Base-by-base conservation (phyloP, 257 asterid genomes). In the Eustoma russellianum region DNA sequence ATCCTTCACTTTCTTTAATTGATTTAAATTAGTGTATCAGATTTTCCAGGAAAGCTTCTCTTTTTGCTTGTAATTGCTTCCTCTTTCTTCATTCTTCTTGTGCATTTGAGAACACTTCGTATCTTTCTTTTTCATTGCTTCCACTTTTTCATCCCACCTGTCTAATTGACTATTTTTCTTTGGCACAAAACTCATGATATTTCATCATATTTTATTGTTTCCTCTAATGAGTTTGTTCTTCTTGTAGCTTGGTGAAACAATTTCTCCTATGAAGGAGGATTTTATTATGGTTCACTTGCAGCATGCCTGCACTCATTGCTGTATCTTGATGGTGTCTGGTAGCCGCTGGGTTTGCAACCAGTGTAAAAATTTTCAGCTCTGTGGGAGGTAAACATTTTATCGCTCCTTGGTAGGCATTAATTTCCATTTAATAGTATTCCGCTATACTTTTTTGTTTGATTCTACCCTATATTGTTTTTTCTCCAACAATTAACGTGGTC, bases 271-370 rank as follows among this genome's bases (percentile, higher is more conserved):
- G 97, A 92, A 88, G 79, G 99, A 92, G 78, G 99, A 92, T 62
- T 92, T 92, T 66, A 92, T 92, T 74, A 92, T 92, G 99, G 97
- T 92, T 70, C 97, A 92, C 82, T 73, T 92, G 59, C 99, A 92
- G 71, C 77, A 79, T 59, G 72, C 97, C 17, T 92, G 99, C 68
- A 70, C 79, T 28, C 97, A 92, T 71, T 92, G 99, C 76, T 83
- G 99, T 79, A 57, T 77, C 62, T 74, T 87, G 35, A 88, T 92
- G 94, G 86, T 85, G 49, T 81, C 87, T 70, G 99, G 95, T 56
- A 88, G 63, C 59, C 83, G 82, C 47, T 92, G 97, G 99, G 88
- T 59, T 64, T 92, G 99, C 83, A 76, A 52, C 56, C 87, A 79
- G 65, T 88, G 99, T 83, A 83, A 81, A 74, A 79, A 79, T 19